A percentile compares a stretch with the other conserved stretches of the same genome.
phyloP scores from a whole-genome alignment of 352 stramenopile species.

The Peronosclerospora sorghi region DNA sequence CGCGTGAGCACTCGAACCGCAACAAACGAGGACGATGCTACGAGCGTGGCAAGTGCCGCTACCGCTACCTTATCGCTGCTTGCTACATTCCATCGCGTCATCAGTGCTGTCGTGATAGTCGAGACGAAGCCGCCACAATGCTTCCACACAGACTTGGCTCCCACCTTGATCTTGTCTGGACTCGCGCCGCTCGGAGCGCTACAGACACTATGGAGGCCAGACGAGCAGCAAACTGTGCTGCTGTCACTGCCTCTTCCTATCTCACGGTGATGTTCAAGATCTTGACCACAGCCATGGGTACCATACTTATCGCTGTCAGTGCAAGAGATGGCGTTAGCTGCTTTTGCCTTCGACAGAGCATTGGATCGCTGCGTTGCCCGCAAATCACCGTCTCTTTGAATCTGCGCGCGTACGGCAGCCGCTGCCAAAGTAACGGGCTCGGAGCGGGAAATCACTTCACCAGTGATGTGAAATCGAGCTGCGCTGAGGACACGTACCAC shows the following conservation, averaged over 20 bases:
- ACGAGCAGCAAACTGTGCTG: slow-evolving; percentile 25
- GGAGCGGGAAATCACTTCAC: slow-evolving; percentile 40
- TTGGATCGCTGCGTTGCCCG: slow-evolving; percentile 22
- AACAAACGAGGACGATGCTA: slow-evolving; percentile 42
- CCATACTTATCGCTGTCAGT: slow-evolving; percentile 23
- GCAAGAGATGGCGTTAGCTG: slow-evolving; percentile 7
- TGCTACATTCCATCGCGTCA: slow-evolving; percentile 21
- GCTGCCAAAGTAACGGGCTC: slow-evolving; percentile 42
- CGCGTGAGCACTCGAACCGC: slow-evolving; percentile 30
- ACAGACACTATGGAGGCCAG: slow-evolving; percentile 16
- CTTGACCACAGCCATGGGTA: slow-evolving; percentile 5
- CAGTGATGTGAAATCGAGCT: slow-evolving; percentile 71
- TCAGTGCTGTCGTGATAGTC: slow-evolving; percentile 7
- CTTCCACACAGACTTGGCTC: slow-evolving; percentile 11
- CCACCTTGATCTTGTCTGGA: slow-evolving; percentile 22
- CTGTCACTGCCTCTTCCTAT: slow-evolving; percentile 25
- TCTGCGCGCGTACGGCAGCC: slow-evolving; percentile 37
- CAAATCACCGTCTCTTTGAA: slow-evolving; percentile 27
- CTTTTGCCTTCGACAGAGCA: slow-evolving; percentile 18
- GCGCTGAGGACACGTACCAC: slow-evolving; percentile 40
- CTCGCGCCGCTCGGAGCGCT: slow-evolving; percentile 27
- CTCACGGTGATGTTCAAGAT: slow-evolving; percentile 11
- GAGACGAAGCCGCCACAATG: slow-evolving; percentile 8
- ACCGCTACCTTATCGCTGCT: slow-evolving; percentile 48
- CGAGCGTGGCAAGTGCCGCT: slow-evolving; percentile 30